Conservation (phyloP, 495 filamentous ascomycete genomes). For the Pyrenula massariospora region DNA sequence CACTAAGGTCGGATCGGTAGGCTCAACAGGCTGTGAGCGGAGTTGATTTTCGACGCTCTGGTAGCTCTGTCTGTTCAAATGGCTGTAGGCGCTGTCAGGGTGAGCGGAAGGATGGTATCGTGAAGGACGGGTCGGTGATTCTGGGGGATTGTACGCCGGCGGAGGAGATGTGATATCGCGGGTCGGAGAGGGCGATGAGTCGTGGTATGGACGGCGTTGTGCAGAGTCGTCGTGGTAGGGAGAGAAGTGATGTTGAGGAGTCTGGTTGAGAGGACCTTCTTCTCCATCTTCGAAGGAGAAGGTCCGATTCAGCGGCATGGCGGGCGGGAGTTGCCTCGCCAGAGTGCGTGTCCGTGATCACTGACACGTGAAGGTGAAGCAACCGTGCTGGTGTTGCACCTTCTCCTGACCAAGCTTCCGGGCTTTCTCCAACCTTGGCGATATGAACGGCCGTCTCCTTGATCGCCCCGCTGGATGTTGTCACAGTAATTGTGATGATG, state of each 20-base stretch:
- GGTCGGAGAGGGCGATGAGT: neutral
- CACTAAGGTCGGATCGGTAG: constrained; percentile 4
- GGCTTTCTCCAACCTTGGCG: too few species aligned
- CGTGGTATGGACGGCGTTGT: constrained; percentile 1
- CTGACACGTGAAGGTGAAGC: too few species aligned
- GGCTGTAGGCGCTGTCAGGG: constrained; percentile 3
- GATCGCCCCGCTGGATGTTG: too few species aligned
- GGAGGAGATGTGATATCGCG: neutral
- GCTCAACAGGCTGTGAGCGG: neutral
- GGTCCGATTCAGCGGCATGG: constrained; percentile 4
- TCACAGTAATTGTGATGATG: too few species aligned
- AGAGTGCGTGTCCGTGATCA: too few species aligned
- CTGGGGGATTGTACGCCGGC: neutral
- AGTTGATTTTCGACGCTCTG: neutral
- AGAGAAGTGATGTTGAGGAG: neutral
- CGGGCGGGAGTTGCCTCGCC: too few species aligned
- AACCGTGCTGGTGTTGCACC: too few species aligned
- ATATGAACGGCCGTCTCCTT: too few species aligned
- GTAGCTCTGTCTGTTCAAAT: neutral
- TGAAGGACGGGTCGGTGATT: neutral
- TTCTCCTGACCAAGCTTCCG: too few species aligned
- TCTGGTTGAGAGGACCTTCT: constrained; percentile 3
- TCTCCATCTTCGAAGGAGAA: constrained; percentile 13
- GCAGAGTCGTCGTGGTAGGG: neutral
- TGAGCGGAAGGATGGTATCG: constrained; percentile 3